Evolutionary conservation across 345 rosid genomes (phyloP).

Genomic region (Citrus cavaleriei): DNA sequence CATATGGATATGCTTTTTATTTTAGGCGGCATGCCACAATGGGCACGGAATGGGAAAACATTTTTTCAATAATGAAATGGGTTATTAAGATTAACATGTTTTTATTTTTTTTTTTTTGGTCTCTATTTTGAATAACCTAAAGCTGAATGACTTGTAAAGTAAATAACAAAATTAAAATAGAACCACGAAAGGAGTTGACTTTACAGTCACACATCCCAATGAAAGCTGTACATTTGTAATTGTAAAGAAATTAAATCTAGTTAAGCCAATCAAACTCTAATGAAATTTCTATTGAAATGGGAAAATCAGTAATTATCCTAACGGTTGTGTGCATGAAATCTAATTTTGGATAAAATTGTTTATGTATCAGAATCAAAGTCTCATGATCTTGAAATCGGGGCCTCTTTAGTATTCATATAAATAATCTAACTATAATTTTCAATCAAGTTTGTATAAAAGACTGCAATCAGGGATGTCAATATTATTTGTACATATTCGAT

Average conservation of each 20-base stretch:
- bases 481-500: too few species aligned
- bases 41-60: not conserved
- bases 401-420: not conserved
- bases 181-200: not conserved
- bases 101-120: not conserved
- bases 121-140: not conserved
- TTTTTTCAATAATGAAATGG: not conserved
- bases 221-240: not conserved
- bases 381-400: not conserved
- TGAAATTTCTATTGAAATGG: not conserved
- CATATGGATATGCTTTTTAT: not conserved
- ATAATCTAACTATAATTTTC: too few species aligned
- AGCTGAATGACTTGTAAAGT: not conserved
- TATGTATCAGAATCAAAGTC: not conserved
- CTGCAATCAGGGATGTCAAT: fast-evolving
- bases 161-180: not conserved
- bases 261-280: not conserved
- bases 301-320: too few species aligned
- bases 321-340: too few species aligned
- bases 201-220: not conserved
- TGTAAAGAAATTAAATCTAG: not conserved
- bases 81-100: not conserved
- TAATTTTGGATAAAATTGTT: too few species aligned
- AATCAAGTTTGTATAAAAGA: too few species aligned
- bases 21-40: not conserved